Conservation (phyloP, 2,329 filamentous ascomycete species). For the Calonectria ilicicola region DNA sequence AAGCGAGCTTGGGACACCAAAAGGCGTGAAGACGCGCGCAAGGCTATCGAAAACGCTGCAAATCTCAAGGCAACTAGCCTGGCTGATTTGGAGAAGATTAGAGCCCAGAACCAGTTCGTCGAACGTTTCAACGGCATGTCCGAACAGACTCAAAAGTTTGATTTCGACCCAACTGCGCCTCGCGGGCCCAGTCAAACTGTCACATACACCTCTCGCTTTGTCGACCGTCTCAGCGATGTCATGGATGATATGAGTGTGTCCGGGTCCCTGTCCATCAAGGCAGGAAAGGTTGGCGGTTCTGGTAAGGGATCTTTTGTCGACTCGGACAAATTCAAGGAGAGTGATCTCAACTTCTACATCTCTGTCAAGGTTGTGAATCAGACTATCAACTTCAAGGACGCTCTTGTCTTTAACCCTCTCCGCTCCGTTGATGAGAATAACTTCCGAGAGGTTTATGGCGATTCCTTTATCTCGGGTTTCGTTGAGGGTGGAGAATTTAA, state of each 20-base stretch:
- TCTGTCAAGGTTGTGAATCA: background rate
- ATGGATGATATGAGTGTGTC: constrained; percentile 22
- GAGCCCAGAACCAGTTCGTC: background rate
- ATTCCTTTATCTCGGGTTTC: background rate
- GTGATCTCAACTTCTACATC: background rate
- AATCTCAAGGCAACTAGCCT: background rate
- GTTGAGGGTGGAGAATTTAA: background rate
- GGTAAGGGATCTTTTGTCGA: background rate
- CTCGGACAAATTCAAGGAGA: background rate
- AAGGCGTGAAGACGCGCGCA: background rate
- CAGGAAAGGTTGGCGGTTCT: background rate
- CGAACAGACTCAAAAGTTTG: background rate
- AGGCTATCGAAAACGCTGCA: background rate
- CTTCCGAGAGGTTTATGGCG: background rate
- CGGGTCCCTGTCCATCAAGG: background rate
- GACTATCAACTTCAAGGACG: background rate
- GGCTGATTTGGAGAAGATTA: background rate
- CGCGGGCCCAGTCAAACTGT: background rate
- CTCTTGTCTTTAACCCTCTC: background rate
- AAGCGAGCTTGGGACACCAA: background rate
- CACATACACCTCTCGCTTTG: background rate
- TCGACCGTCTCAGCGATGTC: constrained; percentile 11
- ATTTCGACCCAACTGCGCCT: background rate
- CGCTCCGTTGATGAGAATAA: background rate
- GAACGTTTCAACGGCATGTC: background rate